Base-by-base conservation (phyloP, 306 rosid species). In the Sicyos edulis region DNA sequence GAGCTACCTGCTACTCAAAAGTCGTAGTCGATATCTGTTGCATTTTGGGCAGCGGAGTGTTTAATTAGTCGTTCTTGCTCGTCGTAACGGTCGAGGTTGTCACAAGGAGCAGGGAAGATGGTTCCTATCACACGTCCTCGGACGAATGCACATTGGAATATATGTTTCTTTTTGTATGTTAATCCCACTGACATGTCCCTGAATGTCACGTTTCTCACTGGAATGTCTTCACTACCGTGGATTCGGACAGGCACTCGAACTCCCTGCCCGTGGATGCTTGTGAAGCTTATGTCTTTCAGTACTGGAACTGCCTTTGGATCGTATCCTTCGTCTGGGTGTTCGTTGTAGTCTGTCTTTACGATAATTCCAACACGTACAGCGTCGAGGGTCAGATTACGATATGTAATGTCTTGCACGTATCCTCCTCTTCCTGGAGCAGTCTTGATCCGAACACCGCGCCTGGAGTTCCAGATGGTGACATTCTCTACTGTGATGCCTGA, bases 171-270 rank as follows among this genome's bases (percentile, higher is more conserved):
- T 83, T 93, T 93, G 91, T 93, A 91, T 17, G 97, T 93, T 71
- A 89, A 32, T 54, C 99, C 99, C n/a, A 93, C 87, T 2, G 97
- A 93, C 91, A 93, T 87, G 53, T 93, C 97, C 29, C 58, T 82
- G 42, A 93, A 91, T 17, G 91, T 93, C 82, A 93, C 91, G 15
- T 93, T 91, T 76, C 83, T 87, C 54, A 93, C 83, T 0, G 89
- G 99, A 74, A 93, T 93, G 72, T 87, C 97, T 77, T 87, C 91
- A 17, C 99, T 93, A 0, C 99, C 99, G 37, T 91, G 89, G 51
- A 93, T 93, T 3, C 99, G 96, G 20, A 93, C 99, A 0, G 99
- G 99, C 54, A 93, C 99, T 5, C 99, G 96, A 54, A 93, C 99
- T 69, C 99, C 97, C 73, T 93, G 97, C 16, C 99, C 99, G 5